Conservation (phyloP, 1,284 basidiomycete genomes). For the Ustilago cynodontis region DNA sequence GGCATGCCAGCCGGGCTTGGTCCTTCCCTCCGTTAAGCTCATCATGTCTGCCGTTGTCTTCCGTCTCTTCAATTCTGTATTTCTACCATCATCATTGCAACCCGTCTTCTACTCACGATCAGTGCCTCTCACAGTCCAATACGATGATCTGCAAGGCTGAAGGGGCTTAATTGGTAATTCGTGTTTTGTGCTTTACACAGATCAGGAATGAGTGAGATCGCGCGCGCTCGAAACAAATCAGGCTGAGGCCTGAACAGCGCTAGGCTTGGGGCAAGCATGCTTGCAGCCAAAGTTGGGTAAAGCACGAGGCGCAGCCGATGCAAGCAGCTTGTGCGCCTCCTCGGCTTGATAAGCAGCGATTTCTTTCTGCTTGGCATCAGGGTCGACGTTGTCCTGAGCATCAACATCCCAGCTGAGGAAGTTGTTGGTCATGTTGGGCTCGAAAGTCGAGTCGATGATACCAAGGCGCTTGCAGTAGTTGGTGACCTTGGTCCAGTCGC, state of each 20-base stretch:
- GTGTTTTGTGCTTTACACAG: background rate
- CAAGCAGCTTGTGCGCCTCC: slow-evolving; percentile 47
- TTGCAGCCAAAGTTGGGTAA: slow-evolving; percentile 39
- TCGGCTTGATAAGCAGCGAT: slow-evolving; percentile 55
- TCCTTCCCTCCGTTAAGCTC: slow-evolving; percentile 24
- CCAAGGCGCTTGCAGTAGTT: slow-evolving; percentile 71
- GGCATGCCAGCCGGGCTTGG: slow-evolving; percentile 26
- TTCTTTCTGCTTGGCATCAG: slow-evolving; percentile 58
- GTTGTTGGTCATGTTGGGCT: slow-evolving; percentile 71
- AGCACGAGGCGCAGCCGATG: slow-evolving; percentile 3
- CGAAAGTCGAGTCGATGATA: slow-evolving; percentile 67
- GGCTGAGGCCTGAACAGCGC: slow-evolving; percentile 21
- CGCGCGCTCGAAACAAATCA: background rate
- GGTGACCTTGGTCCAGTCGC: slow-evolving; percentile 68
- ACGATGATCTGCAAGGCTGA: background rate
- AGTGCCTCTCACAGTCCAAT: background rate
- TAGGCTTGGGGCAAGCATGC: slow-evolving; percentile 10
- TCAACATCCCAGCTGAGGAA: slow-evolving; percentile 57
- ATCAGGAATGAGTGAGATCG: background rate
- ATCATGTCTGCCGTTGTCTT: background rate
- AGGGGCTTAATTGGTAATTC: background rate
- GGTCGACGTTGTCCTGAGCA: slow-evolving; percentile 51
- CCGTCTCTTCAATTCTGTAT: slow-evolving; percentile 22
- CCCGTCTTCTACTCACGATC: background rate
- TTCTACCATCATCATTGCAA: slow-evolving; percentile 17